Base-by-base conservation (phyloP, 164 flowering plant genomes). In the Dillenia turbinata region DNA sequence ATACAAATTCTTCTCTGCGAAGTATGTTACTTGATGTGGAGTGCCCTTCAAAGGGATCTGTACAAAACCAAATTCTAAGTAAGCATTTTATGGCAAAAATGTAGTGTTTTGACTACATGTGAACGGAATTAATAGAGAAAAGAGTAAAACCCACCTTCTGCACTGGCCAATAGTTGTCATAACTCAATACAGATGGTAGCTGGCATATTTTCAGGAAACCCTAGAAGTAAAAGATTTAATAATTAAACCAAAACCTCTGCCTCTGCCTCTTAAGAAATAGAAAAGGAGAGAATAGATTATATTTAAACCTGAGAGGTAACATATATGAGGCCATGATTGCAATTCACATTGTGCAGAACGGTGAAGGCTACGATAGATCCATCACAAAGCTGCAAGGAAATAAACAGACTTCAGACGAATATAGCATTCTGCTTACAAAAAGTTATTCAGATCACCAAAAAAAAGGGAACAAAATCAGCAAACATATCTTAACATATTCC, bases 81-180 rank as follows among this genome's bases (percentile, higher is more conserved):
- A 55, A 19, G 47, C 44, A 33, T 44, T 43, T 19, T 2, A 9
- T 43, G 1, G 7, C 2, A 40, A 54, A 49, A 16, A 47, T 11
- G 44, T 0, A 44, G 49, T 33, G 47, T 52, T 14, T 19, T 57
- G 13, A 17, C 57, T 57, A 17, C 33, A 16, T 9, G 17, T 59
- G 12, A 45, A 43, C 15, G 14, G 61, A 19, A 61, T 6, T 14
- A 58, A 40, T 43, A 9, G 16, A 52, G 13, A 9, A n/a, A 49
- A 61, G 44, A 63, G 59, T 6, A 40, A 40, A 62, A 53, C 74
- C 47, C 54, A 90, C 99, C 73, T 94, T 94, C 69, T 94, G 97
- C 44, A 92, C 97, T 46, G 99, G 97, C 99, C 99, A 95, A 74
- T 88, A 78, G 72, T 92, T 95, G 72, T 95, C 99, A 64, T 88